These are phyloP conservation scores for Lithospermum erythrorhizon DNA, from an alignment of 257 asterid genomes.

Conservation along the genomic window DNA sequence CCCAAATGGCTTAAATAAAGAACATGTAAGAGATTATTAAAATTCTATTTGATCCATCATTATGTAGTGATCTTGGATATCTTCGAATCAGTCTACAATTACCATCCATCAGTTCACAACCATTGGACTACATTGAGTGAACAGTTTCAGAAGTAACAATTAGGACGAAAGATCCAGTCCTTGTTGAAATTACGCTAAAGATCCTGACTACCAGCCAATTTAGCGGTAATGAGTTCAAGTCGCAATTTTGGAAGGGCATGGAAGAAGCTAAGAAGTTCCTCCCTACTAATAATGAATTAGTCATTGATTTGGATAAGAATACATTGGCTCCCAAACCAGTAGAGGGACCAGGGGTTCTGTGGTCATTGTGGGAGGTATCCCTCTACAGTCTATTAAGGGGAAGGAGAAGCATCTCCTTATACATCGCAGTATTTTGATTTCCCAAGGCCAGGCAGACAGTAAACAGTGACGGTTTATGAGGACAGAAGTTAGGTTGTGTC, in stretches of 20 bases:
- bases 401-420: neutral
- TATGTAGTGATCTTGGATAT: conserved; percentile 41
- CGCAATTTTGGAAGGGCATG: conserved; percentile 80
- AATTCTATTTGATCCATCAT: conserved; percentile 27
- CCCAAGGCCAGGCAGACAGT: neutral
- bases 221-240: conserved; percentile 42
- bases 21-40: conserved; percentile 41
- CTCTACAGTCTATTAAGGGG: neutral
- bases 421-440: no score
- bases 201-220: conserved; percentile 34
- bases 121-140: conserved; percentile 15
- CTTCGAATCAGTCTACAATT: conserved; percentile 28
- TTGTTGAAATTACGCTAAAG: conserved; percentile 16
- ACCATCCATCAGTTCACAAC: conserved; percentile 21
- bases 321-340: conserved; percentile 53
- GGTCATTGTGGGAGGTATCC: conserved; percentile 19
- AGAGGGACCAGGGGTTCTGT: conserved; percentile 19
- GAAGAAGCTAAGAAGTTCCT: conserved; percentile 86
- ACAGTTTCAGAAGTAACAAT: conserved; percentile 13
- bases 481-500: neutral
- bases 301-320: conserved; percentile 67
- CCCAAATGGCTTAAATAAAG: conserved; percentile 42
- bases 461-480: neutral
- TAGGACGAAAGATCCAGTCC: conserved; percentile 26
- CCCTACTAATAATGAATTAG: conserved; percentile 45